Evolutionary conservation across 495 filamentous ascomycete species (phyloP), one percentile per base, ranked within the genome.

Genomic region (Penicillium cosmopolitanum): DNA sequence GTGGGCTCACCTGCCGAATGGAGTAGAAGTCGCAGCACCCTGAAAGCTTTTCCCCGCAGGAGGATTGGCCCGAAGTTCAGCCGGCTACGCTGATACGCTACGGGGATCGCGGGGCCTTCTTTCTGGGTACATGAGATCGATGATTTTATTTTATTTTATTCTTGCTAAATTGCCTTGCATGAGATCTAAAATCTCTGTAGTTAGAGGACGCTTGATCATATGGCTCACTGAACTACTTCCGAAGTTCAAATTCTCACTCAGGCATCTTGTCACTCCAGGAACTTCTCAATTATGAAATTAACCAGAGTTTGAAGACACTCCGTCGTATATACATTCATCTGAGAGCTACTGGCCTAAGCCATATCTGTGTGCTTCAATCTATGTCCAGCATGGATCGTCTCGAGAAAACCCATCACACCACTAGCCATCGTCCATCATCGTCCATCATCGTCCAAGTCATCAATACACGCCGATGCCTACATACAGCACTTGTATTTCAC

Each of bases 361-460:
- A 44, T 8, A 44, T 6, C 13, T 12, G 10, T 8, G 28, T 33
- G 47, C 23, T 50, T 19, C 47, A 50, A 50, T 50, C 50, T 51
- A 51, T 51, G 50, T 51, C 23, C 50, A 51, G 50, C 50, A 51
- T 36, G 50, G 47, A 51, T 51, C n/a, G 25, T 36, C 16, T 34
- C 13, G 16, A 5, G 28, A 48, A 31, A 12, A 12, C 3, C 46
- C 23, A 31, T 28, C 6, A 10, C 3, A 21, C 21, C 21, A 25
- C 21, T 2, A 21, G 16, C 42, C 42, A 21, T 19, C 42, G 7
- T 44, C 4, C 42, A 4, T 19, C 21, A 25, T 13, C 40, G n/a
- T 18, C 6, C 16, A 44, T 19, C n/a, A 13, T 16, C 16, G 16
- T 18, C 42, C 15, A 16, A 16, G 7, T 44, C 42, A 44, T 50